A percentile compares a stretch with the other conserved stretches of the same genome.
Conservation (phyloP, 1,284 basidiomycete species). For the Athelia psychrophila region DNA sequence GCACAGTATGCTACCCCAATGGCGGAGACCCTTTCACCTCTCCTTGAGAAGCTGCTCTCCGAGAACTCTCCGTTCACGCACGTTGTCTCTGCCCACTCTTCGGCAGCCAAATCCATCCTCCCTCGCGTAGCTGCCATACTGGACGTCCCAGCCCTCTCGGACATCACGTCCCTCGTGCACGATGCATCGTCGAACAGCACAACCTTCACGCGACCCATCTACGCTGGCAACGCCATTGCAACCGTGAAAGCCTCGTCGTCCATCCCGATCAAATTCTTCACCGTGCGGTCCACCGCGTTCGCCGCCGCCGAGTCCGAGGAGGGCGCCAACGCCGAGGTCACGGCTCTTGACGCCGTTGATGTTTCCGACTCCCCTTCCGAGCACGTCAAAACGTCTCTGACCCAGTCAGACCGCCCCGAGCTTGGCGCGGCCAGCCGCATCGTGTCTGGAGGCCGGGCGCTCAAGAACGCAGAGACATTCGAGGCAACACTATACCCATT, state of each 20-base stretch:
- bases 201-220: slow-evolving; percentile 92
- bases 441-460: slow-evolving; percentile 93
- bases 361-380: slow-evolving; percentile 62
- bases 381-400: slow-evolving; percentile 84
- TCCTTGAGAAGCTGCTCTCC: slow-evolving; percentile 26
- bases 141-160: slow-evolving; percentile 86
- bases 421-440: slow-evolving; percentile 86
- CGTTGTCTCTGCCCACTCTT: slow-evolving; percentile 70
- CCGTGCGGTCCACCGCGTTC: slow-evolving; percentile 95
- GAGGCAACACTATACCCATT: slow-evolving; percentile 87
- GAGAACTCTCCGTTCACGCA: slow-evolving; percentile 71
- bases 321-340: slow-evolving; percentile 52
- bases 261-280: slow-evolving; percentile 89
- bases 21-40: slow-evolving; percentile 28
- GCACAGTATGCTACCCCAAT: slow-evolving; percentile 26
- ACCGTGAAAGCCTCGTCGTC: slow-evolving; percentile 80
- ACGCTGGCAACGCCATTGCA: slow-evolving; percentile 97
- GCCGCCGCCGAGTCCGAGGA: slow-evolving; percentile 61
- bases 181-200: slow-evolving; percentile 69
- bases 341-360: slow-evolving; percentile 68
- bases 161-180: slow-evolving; percentile 84
- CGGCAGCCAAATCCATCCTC: slow-evolving; percentile 58
- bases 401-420: slow-evolving; percentile 93
- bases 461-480: slow-evolving; percentile 96
- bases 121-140: slow-evolving; percentile 90